Percentiles rank a stretch among this genome's conserved stretches.
phyloP scores from a whole-genome alignment of 257 asterid genomes.

The Schizonepeta tenuifolia region DNA sequence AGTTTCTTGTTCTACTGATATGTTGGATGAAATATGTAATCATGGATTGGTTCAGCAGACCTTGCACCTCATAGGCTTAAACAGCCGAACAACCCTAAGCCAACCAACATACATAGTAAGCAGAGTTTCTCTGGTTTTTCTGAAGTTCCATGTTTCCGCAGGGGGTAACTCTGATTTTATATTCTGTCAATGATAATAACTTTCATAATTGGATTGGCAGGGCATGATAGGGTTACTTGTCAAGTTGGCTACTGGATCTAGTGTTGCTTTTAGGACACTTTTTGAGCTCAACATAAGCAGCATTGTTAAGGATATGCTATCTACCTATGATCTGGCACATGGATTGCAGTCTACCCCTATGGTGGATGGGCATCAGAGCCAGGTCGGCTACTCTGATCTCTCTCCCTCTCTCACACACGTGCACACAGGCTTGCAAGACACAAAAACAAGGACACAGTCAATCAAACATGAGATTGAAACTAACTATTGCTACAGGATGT shows the following conservation, averaged over 20 bases:
- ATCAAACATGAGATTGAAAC: neutral
- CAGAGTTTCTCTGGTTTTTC: conserved; percentile 25
- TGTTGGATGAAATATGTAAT: conserved; percentile 84
- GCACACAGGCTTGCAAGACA: neutral
- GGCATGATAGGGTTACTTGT: conserved; percentile 86
- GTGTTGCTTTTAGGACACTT: conserved; percentile 76
- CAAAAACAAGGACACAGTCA: neutral
- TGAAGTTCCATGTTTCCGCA: neutral
- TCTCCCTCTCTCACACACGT: neutral
- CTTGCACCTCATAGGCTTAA: conserved; percentile 69
- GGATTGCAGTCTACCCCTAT: conserved; percentile 57
- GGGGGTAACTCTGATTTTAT: neutral
- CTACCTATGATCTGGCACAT: conserved; percentile 57
- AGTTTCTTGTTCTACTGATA: conserved; percentile 55
- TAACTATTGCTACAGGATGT: neutral
- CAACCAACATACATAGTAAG: conserved; percentile 78
- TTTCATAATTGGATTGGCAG: conserved; percentile 49
- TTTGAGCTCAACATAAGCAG: conserved; percentile 77
- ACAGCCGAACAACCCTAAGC: conserved; percentile 69
- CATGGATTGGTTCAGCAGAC: conserved; percentile 79
- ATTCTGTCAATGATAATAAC: conserved; percentile 21
- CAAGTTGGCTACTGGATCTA: conserved; percentile 79
- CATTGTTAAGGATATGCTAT: conserved; percentile 70
- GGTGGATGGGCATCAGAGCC: conserved; percentile 71
- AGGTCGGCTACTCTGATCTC: conserved; percentile 44